Evolutionary conservation across 225 moss, liverwort and hornwort genomes (phyloP).

Genomic region (Pleurozium schreberi): DNA sequence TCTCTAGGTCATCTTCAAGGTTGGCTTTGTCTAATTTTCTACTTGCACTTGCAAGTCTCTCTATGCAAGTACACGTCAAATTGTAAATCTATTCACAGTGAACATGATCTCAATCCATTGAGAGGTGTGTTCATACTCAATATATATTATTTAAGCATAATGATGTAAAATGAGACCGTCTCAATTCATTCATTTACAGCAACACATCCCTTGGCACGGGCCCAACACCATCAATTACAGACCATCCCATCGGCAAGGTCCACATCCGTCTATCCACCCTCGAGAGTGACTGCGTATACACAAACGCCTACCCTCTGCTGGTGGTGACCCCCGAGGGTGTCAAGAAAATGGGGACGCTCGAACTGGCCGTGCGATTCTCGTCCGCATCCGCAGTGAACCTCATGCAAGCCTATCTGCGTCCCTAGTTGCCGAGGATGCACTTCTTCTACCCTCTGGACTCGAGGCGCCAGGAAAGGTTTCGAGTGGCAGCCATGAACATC

Average conservation of each 20-base stretch:
- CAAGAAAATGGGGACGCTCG: not conserved
- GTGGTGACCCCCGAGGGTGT: slow-evolving; percentile 33
- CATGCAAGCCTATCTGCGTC: not conserved
- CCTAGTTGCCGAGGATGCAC: not conserved
- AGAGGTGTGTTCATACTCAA: not conserved
- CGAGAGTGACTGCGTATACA: slow-evolving; percentile 75
- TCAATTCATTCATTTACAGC: slow-evolving; percentile 6
- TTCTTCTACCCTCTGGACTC: not conserved
- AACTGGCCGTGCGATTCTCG: not conserved
- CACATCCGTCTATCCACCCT: slow-evolving; percentile 69
- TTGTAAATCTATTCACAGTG: not conserved
- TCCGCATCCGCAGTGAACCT: not conserved
- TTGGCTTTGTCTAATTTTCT: not conserved
- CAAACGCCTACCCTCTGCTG: slow-evolving; percentile 65
- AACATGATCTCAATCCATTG: not conserved
- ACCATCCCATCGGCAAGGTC: slow-evolving; percentile 64
- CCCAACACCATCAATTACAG: slow-evolving; percentile 15
- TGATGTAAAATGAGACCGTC: not conserved
- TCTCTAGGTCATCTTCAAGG: not conserved
- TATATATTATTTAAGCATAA: not conserved
- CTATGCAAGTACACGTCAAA: not conserved
- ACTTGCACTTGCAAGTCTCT: not conserved
- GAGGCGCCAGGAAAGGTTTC: not conserved
- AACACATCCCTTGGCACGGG: slow-evolving; percentile 42
- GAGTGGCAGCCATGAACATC: not conserved